Evolutionary conservation across 768 basidiomycete genomes (phyloP), one percentile per base, ranked within the genome.

Genomic region (Suillus placidus): DNA sequence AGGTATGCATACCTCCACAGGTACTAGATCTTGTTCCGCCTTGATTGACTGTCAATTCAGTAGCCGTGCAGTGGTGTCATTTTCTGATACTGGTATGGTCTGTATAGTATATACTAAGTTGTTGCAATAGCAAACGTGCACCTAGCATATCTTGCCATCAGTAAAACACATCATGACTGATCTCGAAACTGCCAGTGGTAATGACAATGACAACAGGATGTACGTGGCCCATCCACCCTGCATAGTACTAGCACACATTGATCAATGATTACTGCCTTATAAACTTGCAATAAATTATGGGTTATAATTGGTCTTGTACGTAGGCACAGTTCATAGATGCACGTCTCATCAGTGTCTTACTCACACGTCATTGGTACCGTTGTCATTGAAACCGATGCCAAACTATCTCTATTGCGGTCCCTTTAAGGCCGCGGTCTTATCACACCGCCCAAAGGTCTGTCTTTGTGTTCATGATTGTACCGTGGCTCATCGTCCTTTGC

Each of bases 201-300:
- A n/a, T n/a, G n/a, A n/a, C n/a, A 97, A 97, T 79, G 97, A 97
- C 80, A 97, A 97, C 80, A 98, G 97, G 82, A 97, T 97, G 95
- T 95, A 64, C 69, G 93, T 83, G 4, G n/a, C 8, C 6, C 18
- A 47, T 45, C 49, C 18, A 62, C 38, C 26, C 16, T 63, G 40
- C 23, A 57, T 42, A 18, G 18, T 5, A n/a, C n/a, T n/a, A n/a
- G n/a, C n/a, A 51, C 26, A 51, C 14, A 52, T 51, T 34, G 30
- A 54, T 52, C 10, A 23, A 26, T 38, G 10, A n/a, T 49, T 40
- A 7, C n/a, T 12, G n/a, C 34, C 0, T 1, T 37, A 97, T 97
- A 77, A 98, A 97, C 77, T 98, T 95, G 97, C 96, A n/a, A 97
- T 98, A 86, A 93, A 95, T 74, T 95, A 96, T n/a, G 43, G 37